Percentiles rank a stretch among this genome's conserved stretches.
Conservation (phyloP, 495 filamentous ascomycete genomes). For the Neurospora terricola region DNA sequence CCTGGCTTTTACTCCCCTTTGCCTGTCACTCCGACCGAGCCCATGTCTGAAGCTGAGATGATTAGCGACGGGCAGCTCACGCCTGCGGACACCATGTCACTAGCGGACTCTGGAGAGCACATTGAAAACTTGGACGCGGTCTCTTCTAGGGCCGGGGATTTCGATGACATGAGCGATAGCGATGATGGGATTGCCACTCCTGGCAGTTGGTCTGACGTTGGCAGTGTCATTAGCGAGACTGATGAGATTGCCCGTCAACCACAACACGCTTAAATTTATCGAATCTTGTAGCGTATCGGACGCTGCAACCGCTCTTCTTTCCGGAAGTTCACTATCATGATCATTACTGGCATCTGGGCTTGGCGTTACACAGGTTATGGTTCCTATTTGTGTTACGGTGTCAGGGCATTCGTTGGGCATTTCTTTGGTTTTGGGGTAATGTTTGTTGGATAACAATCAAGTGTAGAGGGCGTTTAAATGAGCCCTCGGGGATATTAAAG, state of each 20-base stretch:
- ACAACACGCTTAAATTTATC: background rate
- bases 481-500: background rate
- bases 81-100: constrained; percentile 39
- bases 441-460: background rate
- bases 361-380: background rate
- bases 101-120: constrained; percentile 35
- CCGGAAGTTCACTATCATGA: background rate
- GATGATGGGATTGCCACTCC: constrained; percentile 54
- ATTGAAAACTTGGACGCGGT: constrained; percentile 22
- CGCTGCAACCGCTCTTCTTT: background rate
- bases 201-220: constrained; percentile 69
- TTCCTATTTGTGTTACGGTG: background rate
- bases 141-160: constrained; percentile 21
- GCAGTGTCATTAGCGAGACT: constrained; percentile 55
- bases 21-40: constrained; percentile 27
- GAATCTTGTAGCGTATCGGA: background rate
- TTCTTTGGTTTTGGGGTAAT: background rate
- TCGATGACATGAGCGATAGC: constrained; percentile 59
- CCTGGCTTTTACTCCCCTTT: constrained; percentile 44
- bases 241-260: constrained; percentile 23
- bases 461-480: background rate
- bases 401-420: background rate
- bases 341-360: background rate
- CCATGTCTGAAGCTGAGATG: constrained; percentile 32
- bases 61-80: constrained; percentile 39